Evolutionary conservation across 1,284 basidiomycete species (phyloP), one percentile per base, ranked within the genome.

Genomic region (Puccinia horiana): DNA sequence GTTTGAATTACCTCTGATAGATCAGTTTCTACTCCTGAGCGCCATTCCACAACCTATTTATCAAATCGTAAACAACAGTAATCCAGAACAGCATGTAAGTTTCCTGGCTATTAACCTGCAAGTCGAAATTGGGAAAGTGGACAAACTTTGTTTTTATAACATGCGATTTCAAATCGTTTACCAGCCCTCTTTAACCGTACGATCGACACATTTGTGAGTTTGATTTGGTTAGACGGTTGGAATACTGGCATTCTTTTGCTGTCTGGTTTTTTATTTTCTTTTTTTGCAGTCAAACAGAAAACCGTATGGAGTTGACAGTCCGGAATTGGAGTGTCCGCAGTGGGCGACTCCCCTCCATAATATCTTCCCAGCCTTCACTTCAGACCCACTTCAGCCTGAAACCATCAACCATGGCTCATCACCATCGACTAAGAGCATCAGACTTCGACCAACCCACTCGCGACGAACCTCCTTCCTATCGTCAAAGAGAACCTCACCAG

Each of bases 61-160:
- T 23, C 5, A 8, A 37, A 35, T 20, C 23, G 23, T 29, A 23
- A 76, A 44, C 14, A 4, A 1, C 2, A 56, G 8, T 6, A 56
- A 52, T 12, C 23, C 16, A 52, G 52, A 63, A 16, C 37, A 76
- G 44, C 16, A 54, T 37, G 49, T 42, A 52, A 58, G 54, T 54
- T 16, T 63, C n/a, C 96, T 93, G 83, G 95, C 95, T n/a, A n/a
- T n/a, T n/a, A n/a, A n/a, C n/a, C n/a, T n/a, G n/a, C n/a, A 78
- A 91, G 63, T 29, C 9, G 6, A 63, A 29, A 63, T 16, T 6
- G 37, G 16, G 67, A 40, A 12, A 29, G 11, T 11, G 4, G 23
- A 89, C 91, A 93, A 29, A 98, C 96, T 88, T 98, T 98, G 89
- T 99, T 99, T 90, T 98, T 98, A 89, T 98, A 98, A 88, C 96